Evolutionary conservation across 257 asterid genomes (phyloP), one percentile per base, ranked within the genome.

Genomic region (Striga asiatica): DNA sequence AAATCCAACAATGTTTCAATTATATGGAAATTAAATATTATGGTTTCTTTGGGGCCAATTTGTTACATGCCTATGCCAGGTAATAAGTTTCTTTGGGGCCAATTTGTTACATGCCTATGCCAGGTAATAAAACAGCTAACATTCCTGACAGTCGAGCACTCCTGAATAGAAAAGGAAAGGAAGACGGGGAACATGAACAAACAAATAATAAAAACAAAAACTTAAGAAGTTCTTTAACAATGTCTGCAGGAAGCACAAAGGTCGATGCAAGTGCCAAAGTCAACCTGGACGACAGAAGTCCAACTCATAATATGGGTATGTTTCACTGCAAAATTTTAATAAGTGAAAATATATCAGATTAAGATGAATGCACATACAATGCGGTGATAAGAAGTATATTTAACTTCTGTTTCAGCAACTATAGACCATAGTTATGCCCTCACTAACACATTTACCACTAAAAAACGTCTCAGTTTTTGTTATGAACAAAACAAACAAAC

Each of bases 251-350:
- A 39, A n/a, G 6, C 6, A 14, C 53, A 61, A 54, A 22, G 37
- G 41, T 43, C 16, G 46, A 49, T 58, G 54, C 53, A 29, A 68
- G 67, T 62, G 70, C 59, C 71, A 48, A 51, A 47, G 72, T 87
- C 72, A 58, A 91, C 98, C 98, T 91, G 94, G 94, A 58, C 8
- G 81, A 81, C 96, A 91, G 81, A 86, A 91, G 67, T 89, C 73
- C 74, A 91, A 61, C 76, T 84, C 81, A 70, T 86, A 91, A 71
- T 78, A 86, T 60, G 71, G 72, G 79, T 86, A 87, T 42, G 95
- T 87, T 73, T 91, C 96, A 60, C 96, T 91, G 96, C 96, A 91
- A 75, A 71, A 68, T 64, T 18, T 56, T 58, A 71, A 63, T 49
- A 63, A 61, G 68, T 55, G 60, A 47, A 70, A 52, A 56, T 7